Evolutionary conservation across 2,329 filamentous ascomycete species (phyloP).

Genomic region (Penicillium palitans): DNA sequence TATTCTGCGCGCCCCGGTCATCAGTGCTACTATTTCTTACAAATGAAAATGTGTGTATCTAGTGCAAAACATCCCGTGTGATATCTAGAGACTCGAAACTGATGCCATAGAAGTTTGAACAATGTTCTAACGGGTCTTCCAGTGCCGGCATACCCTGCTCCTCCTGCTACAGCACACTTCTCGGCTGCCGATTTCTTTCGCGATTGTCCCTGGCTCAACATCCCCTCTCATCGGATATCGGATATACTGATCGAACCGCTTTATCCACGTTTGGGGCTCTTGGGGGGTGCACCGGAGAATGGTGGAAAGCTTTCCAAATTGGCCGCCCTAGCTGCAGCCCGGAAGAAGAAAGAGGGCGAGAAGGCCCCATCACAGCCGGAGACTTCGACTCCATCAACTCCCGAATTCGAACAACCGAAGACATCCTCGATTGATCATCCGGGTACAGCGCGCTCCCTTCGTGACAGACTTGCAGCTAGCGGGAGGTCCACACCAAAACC

Average conservation of each 20-base stretch:
- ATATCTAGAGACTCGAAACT: slow-evolving; percentile 28
- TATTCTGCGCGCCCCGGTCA: not conserved
- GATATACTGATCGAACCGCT: slow-evolving; percentile 62
- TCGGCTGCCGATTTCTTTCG: slow-evolving; percentile 67
- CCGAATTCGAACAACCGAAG: slow-evolving; percentile 12
- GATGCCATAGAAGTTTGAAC: slow-evolving; percentile 34
- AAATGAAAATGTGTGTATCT: slow-evolving; percentile 9
- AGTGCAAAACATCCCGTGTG: not conserved
- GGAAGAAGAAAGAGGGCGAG: slow-evolving; percentile 77
- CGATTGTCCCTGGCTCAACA: slow-evolving; percentile 81
- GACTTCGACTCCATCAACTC: slow-evolving; percentile 2
- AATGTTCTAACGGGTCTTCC: slow-evolving; percentile 41
- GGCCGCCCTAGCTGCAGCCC: slow-evolving; percentile 80
- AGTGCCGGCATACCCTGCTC: slow-evolving; percentile 35
- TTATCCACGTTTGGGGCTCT: slow-evolving; percentile 63
- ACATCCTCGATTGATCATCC: slow-evolving; percentile 20
- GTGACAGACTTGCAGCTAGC: slow-evolving; percentile 40
- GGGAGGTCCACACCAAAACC: slow-evolving; percentile 28
- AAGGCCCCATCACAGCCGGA: slow-evolving; percentile 41
- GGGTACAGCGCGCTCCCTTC: slow-evolving; percentile 35
- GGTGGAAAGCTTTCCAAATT: slow-evolving; percentile 81
- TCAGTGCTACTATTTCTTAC: not conserved
- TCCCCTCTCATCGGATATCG: slow-evolving; percentile 66
- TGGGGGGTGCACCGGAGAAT: slow-evolving; percentile 70
- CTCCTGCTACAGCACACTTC: slow-evolving; percentile 36